Conservation (phyloP, 2,329 filamentous ascomycete species). For the Trichoderma gracile region DNA sequence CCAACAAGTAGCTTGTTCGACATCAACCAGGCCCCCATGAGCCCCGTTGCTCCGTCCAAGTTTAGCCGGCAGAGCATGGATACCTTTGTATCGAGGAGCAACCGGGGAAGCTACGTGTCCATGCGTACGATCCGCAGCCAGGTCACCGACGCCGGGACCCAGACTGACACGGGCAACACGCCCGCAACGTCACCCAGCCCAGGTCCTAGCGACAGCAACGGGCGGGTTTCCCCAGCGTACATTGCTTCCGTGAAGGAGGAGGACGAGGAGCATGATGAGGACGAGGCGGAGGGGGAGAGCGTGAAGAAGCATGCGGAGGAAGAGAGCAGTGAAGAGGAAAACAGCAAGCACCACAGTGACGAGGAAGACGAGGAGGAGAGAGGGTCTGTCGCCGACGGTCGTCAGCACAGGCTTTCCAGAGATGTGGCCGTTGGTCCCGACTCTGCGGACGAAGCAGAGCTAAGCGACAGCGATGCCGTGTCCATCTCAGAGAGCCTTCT, state of each 20-base stretch:
- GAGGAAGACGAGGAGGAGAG: slow-evolving; percentile 51
- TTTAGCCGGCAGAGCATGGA: slow-evolving; percentile 69
- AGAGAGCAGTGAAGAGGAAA: neutral
- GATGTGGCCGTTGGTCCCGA: slow-evolving; percentile 31
- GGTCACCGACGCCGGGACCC: slow-evolving; percentile 68
- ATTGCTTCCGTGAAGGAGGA: slow-evolving; percentile 43
- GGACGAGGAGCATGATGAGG: slow-evolving; percentile 60
- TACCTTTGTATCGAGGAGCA: slow-evolving; percentile 59
- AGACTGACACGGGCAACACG: slow-evolving; percentile 57
- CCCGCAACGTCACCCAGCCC: slow-evolving; percentile 58
- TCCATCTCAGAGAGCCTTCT: slow-evolving; percentile 25
- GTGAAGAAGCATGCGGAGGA: neutral
- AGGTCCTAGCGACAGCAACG: slow-evolving; percentile 53
- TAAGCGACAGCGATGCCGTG: neutral
- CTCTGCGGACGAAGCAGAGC: slow-evolving; percentile 31
- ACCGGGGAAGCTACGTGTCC: slow-evolving; percentile 74
- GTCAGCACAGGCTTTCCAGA: slow-evolving; percentile 44
- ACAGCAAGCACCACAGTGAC: too few relatives aligned
- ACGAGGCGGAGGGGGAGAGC: slow-evolving; percentile 53
- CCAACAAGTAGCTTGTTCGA: slow-evolving; percentile 81
- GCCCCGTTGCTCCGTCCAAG: slow-evolving; percentile 62
- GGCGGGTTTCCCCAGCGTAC: slow-evolving; percentile 45
- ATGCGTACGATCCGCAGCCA: slow-evolving; percentile 68
- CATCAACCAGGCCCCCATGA: slow-evolving; percentile 73
- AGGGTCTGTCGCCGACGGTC: slow-evolving; percentile 51